These are phyloP conservation scores for Cutaneotrichosporon cyanovorans DNA, from an alignment of 1,284 basidiomycete species.

Conservation along the genomic window DNA sequence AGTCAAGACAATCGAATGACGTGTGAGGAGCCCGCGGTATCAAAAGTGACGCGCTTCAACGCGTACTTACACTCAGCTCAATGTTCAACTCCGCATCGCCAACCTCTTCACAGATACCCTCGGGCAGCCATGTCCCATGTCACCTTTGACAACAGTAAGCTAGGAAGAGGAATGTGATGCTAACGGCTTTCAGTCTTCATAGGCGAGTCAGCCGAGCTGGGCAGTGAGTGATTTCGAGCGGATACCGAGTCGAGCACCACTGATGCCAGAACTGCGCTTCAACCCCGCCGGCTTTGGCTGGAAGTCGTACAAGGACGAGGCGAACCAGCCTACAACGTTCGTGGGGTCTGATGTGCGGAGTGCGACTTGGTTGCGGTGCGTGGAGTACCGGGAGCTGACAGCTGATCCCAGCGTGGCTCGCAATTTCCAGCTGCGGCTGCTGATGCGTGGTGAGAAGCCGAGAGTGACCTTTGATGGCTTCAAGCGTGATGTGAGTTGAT, in stretches of 20 bases:
- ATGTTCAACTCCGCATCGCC: too few relatives aligned
- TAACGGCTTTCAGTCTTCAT: constrained; percentile 54
- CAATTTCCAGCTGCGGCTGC: constrained; percentile 80
- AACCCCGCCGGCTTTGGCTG: constrained; percentile 84
- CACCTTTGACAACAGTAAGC: constrained; percentile 39
- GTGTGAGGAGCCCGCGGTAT: too few relatives aligned
- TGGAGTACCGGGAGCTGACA: neutral
- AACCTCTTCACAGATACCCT: neutral
- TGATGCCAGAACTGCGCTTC: constrained; percentile 70
- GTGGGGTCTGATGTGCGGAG: constrained; percentile 70
- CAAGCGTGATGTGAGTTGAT: constrained; percentile 63
- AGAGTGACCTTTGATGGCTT: constrained; percentile 89
- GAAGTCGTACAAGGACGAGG: constrained; percentile 59
- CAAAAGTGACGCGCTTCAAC: neutral
- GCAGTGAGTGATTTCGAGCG: constrained; percentile 67
- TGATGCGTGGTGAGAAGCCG: constrained; percentile 53
- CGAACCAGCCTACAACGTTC: constrained; percentile 53
- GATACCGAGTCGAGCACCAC: neutral
- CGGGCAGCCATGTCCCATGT: constrained; percentile 32
- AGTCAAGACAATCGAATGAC: too few relatives aligned
- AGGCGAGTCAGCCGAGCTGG: constrained; percentile 62
- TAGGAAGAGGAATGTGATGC: fast-evolving
- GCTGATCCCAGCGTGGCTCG: constrained; percentile 62
- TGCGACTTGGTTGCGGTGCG: constrained; percentile 68
- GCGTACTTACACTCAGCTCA: neutral